These are phyloP conservation scores for Diplodia mutila DNA, from an alignment of 2,329 filamentous ascomycete species.

Conservation along the genomic window DNA sequence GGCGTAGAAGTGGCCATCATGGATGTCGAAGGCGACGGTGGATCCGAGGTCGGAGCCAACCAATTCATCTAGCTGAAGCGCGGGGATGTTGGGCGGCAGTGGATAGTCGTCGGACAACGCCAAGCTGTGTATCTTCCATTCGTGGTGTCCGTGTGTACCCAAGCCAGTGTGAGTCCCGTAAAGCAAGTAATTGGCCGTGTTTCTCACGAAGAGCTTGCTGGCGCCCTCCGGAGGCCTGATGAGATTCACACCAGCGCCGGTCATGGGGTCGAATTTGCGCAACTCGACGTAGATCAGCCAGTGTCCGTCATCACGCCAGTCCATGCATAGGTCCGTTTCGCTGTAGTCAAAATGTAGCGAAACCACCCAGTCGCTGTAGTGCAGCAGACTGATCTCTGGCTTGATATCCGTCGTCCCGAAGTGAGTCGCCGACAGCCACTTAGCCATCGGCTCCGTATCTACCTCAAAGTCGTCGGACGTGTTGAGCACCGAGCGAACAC, in stretches of 20 bases:
- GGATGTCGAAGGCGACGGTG: slow-evolving; percentile 72
- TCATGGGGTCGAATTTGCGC: slow-evolving; percentile 26
- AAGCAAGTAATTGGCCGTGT: slow-evolving; percentile 64
- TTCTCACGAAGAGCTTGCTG: slow-evolving; percentile 68
- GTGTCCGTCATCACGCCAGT: neutral
- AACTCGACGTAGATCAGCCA: slow-evolving; percentile 29
- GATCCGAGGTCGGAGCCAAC: slow-evolving; percentile 68
- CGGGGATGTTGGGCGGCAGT: slow-evolving; percentile 35
- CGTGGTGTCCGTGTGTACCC: slow-evolving; percentile 58
- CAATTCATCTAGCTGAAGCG: slow-evolving; percentile 60
- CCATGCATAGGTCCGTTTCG: neutral
- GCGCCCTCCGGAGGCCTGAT: slow-evolving; percentile 26
- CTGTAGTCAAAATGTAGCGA: slow-evolving; percentile 32
- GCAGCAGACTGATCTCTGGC: slow-evolving; percentile 34
- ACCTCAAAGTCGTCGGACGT: neutral
- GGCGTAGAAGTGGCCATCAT: slow-evolving; percentile 68
- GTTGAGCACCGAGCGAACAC: neutral
- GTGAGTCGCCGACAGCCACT: neutral
- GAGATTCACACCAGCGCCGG: neutral
- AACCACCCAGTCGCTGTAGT: slow-evolving; percentile 41
- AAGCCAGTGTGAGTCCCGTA: slow-evolving; percentile 66
- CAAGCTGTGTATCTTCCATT: slow-evolving; percentile 63
- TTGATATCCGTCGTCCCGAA: neutral
- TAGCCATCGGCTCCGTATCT: neutral
- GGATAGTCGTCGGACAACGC: slow-evolving; percentile 29